Conservation (phyloP, 1,284 basidiomycete species). For the Ganoderma sinense region DNA sequence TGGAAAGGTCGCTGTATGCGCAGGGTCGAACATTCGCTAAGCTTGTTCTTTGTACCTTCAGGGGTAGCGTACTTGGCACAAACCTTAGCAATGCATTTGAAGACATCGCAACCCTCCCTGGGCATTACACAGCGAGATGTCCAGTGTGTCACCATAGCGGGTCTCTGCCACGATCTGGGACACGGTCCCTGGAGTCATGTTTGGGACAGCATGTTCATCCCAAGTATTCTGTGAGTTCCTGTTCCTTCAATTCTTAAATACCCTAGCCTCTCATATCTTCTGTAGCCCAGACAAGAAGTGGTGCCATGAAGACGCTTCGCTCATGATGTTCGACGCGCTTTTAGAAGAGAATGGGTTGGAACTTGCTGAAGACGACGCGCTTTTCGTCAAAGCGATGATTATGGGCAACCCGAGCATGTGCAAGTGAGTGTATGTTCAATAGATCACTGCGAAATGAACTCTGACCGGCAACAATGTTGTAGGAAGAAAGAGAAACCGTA, state of each 20-base stretch:
- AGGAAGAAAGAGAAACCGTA: slow-evolving; percentile 50
- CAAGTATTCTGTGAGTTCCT: slow-evolving; percentile 54
- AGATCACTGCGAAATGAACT: neutral
- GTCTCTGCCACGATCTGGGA: slow-evolving; percentile 76
- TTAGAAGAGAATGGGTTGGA: slow-evolving; percentile 57
- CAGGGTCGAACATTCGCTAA: neutral
- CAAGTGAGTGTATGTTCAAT: slow-evolving; percentile 44
- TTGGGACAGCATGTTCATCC: slow-evolving; percentile 74
- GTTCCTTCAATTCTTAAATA: neutral
- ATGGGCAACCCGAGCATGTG: slow-evolving; percentile 58
- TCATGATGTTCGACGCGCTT: slow-evolving; percentile 77
- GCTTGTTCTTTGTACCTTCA: slow-evolving; percentile 35
- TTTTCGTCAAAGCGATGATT: slow-evolving; percentile 76
- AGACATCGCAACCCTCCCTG: slow-evolving; percentile 65
- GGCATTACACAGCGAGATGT: slow-evolving; percentile 72
- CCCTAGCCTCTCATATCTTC: neutral
- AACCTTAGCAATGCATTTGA: slow-evolving; percentile 62
- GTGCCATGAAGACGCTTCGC: slow-evolving; percentile 75
- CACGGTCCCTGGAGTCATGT: slow-evolving; percentile 82
- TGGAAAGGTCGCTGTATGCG: too few relatives aligned
- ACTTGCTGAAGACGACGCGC: slow-evolving; percentile 51
- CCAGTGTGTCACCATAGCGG: slow-evolving; percentile 73
- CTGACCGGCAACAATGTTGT: neutral
- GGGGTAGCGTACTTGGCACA: slow-evolving; percentile 78
- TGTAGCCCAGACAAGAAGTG: slow-evolving; percentile 54